Evolutionary conservation across 176 grass and related monocot species (phyloP).

Genomic region (Oryza australiensis): DNA sequence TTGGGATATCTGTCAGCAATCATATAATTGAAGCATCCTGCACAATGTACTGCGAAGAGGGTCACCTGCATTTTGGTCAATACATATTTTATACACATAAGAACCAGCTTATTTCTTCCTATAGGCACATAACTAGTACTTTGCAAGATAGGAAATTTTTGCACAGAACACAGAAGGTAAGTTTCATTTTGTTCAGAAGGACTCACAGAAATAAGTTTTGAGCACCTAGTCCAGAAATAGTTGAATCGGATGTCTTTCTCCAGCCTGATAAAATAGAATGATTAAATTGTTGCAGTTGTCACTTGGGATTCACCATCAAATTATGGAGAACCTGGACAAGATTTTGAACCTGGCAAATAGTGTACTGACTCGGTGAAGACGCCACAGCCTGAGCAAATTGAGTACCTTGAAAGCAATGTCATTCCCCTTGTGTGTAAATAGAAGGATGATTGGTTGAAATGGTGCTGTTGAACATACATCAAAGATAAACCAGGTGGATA

Average conservation of each 20-base stretch:
- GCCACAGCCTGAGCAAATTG: conserved; percentile 88
- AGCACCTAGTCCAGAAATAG: conserved; percentile 98
- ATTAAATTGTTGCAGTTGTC: conserved; percentile 28
- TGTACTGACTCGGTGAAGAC: conserved; percentile 76
- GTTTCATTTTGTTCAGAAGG: conserved; percentile 20
- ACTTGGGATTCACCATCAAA: conserved; percentile 12
- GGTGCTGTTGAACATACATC: conserved; percentile 90
- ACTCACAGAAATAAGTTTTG: conserved; percentile 89
- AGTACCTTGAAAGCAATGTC: conserved; percentile 68
- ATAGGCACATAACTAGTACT: not conserved
- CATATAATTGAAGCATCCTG: conserved; percentile 95
- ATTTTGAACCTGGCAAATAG: conserved; percentile 78
- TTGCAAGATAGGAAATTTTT: not conserved
- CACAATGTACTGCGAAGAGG: conserved; percentile 88
- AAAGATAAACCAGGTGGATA: conserved; percentile 92
- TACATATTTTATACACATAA: conserved; percentile 18
- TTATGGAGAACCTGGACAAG: conserved; percentile 32
- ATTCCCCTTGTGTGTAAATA: conserved; percentile 61
- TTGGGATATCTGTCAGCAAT: conserved; percentile 93
- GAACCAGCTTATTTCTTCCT: conserved; percentile 15
- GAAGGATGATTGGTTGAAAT: conserved; percentile 71
- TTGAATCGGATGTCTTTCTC: conserved; percentile 99
- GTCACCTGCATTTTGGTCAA: conserved; percentile 76
- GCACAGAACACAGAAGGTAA: not conserved
- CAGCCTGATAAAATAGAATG: conserved; percentile 61